A percentile compares a stretch with the other conserved stretches of the same genome.
phyloP scores from a whole-genome alignment of 371 early-diverging fungal species.

The Mortierella sp. region DNA sequence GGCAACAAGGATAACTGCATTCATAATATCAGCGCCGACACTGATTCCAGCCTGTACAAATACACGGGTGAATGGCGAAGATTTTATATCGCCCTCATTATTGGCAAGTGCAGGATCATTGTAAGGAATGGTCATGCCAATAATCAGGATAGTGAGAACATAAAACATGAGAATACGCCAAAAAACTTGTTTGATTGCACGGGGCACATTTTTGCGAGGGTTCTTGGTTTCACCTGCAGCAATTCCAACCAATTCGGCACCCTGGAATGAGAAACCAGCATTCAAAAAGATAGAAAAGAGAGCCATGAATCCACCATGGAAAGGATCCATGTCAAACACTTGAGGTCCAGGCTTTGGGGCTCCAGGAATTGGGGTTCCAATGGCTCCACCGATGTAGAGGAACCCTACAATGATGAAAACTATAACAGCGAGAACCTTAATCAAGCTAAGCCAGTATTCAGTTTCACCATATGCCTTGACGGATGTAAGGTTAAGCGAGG shows the following conservation, averaged over 20 bases:
- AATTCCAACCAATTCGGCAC: slow-evolving; percentile 80
- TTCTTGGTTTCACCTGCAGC: slow-evolving; percentile 80
- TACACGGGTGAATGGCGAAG: slow-evolving; percentile 79
- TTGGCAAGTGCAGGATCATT: slow-evolving; percentile 67
- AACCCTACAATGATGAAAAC: slow-evolving; percentile 83
- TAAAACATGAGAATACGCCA: slow-evolving; percentile 81
- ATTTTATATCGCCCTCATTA: slow-evolving; percentile 54
- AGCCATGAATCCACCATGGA: slow-evolving; percentile 77
- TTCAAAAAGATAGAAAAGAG: slow-evolving; percentile 73
- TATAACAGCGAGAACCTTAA: slow-evolving; percentile 68
- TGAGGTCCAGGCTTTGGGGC: slow-evolving; percentile 18
- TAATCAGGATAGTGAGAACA: slow-evolving; percentile 74
- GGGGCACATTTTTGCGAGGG: slow-evolving; percentile 78
- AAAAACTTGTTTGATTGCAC: slow-evolving; percentile 78
- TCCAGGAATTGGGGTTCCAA: slow-evolving; percentile 63
- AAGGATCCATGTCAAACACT: slow-evolving; percentile 76
- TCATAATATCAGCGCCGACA: slow-evolving; percentile 79
- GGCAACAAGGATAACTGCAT: slow-evolving; percentile 77
- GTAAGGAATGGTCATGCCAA: slow-evolving; percentile 76
- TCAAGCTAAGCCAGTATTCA: slow-evolving; percentile 68
- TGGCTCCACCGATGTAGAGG: slow-evolving; percentile 69
- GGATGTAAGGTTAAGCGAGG: slow-evolving; percentile 36
- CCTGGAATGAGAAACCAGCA: slow-evolving; percentile 90
- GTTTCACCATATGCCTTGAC: slow-evolving; percentile 32
- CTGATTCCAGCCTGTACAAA: slow-evolving; percentile 73